A percentile compares a stretch with the other conserved stretches of the same genome.
These are phyloP conservation scores for Flammula alnicola DNA, from an alignment of 1,284 basidiomycete species.

Conservation along the genomic window DNA sequence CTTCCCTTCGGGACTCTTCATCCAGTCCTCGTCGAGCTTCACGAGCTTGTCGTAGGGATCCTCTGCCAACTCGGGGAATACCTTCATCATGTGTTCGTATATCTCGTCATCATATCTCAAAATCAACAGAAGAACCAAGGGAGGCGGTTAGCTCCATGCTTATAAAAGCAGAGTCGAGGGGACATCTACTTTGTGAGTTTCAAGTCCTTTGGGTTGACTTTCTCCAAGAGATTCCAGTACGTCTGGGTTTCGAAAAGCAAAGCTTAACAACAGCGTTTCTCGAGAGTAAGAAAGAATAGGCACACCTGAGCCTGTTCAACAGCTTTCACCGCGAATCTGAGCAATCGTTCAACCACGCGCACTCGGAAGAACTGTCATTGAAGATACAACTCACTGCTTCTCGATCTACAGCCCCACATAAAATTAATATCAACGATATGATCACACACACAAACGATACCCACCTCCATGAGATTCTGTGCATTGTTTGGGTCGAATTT, in stretches of 20 bases:
- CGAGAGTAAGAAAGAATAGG: conserved; percentile 18
- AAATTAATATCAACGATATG: too few relatives aligned
- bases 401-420: conserved; percentile 91
- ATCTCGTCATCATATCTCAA: conserved; percentile 96
- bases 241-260: conserved; percentile 63
- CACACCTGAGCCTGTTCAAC: conserved; percentile 93
- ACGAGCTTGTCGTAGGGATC: conserved; percentile 68
- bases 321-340: conserved; percentile 92
- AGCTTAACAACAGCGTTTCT: background rate
- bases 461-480: conserved; percentile 86
- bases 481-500: conserved; percentile 86
- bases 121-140: too few relatives aligned
- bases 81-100: conserved; percentile 73
- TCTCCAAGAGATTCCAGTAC: conserved; percentile 94
- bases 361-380: background rate
- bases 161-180: background rate
- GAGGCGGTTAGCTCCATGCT: too few relatives aligned
- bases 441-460: conserved; percentile 22
- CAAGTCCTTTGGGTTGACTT: conserved; percentile 78
- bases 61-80: conserved; percentile 85
- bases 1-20: conserved; percentile 94
- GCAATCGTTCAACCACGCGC: background rate
- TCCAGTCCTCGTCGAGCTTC: conserved; percentile 89
- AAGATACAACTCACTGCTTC: conserved; percentile 76
- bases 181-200: conserved; percentile 32